Evolutionary conservation across 352 stramenopile genomes (phyloP).

Genomic region (Phytophthora vignae): DNA sequence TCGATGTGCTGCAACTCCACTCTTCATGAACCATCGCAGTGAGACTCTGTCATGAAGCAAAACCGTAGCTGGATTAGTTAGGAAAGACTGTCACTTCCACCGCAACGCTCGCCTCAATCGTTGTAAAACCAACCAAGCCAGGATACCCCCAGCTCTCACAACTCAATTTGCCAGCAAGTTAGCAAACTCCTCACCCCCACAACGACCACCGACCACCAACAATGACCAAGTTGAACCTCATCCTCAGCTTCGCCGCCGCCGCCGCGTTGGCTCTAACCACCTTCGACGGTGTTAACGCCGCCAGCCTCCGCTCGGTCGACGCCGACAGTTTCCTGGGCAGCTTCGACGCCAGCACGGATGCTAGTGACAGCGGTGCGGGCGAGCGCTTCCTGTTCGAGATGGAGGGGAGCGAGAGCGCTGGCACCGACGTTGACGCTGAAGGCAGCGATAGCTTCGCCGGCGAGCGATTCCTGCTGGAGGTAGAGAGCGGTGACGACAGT

Average conservation of each 20-base stretch:
- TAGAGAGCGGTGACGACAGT: constrained; percentile 1
- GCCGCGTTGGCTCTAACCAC: constrained; percentile 15
- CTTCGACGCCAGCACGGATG: constrained; percentile 11
- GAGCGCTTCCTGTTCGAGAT: constrained; percentile 31
- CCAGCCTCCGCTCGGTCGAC: constrained; percentile 16
- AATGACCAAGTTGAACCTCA: constrained; percentile 40
- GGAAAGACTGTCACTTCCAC: no score
- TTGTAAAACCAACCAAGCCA: no score
- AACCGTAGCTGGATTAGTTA: no score
- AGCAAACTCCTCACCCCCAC: background rate
- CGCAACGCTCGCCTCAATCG: no score
- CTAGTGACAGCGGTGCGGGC: constrained; percentile 16
- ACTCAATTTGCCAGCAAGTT: no score
- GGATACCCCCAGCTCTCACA: no score
- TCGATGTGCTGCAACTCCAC: no score
- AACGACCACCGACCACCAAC: background rate
- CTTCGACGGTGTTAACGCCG: constrained; percentile 18
- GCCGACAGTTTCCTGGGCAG: constrained; percentile 1
- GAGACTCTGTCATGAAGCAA: no score
- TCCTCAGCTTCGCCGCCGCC: constrained; percentile 28
- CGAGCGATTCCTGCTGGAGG: constrained; percentile 1
- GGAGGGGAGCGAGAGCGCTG: constrained; percentile 18
- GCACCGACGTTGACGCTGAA: background rate
- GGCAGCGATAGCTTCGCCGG: constrained; percentile 3
- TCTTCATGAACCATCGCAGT: no score